Base-by-base conservation (phyloP, 306 rosid genomes). In the Abrus pulchellus region DNA sequence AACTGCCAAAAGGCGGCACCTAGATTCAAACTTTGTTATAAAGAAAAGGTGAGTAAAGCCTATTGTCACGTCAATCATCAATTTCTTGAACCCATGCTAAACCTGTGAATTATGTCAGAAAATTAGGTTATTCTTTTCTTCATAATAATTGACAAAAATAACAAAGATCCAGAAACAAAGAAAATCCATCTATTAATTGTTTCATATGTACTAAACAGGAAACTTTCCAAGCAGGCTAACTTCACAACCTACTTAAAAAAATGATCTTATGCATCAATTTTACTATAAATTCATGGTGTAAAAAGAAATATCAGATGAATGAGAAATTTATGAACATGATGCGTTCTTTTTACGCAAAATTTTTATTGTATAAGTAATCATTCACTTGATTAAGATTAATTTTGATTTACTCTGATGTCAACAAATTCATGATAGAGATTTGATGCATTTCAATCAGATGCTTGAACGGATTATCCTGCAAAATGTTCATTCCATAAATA, bases 21-120 rank as follows among this genome's bases (percentile, higher is more conserved):
- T 57, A 30, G 13, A 40, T 47, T 62, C 73, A 75, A 70, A 63
- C 70, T 82, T 50, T 68, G 84, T 41, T 41, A 64, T 79, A 10
- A 56, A 30, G 10, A 32, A 59, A 80, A 68, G 9, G 36, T 43
- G 56, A 68, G 79, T 56, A 52, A 36, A 75, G 69, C 45, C 71
- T 67, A 38, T 53, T 9, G 41, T 74, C 76, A 72, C 43, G 83
- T 75, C 87, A 90, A 85, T 89, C 97, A 38, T 94, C 94, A 56
- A 95, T 86, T 76, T 91, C 97, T 88, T 93, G 93, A 70, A 93
- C 96, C 99, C 98, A 93, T 61, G 96, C 93, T 81, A 93, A 85
- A 86, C 85, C 99, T 95, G 99, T 38, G 14, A 83, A 70, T 7
- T n/a, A 32, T 48, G 44, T 33, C 57, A 20, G 48, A 38, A 68